phyloP scores from a whole-genome alignment of 2,329 filamentous ascomycete genomes.

The Phyllosticta capitalensis region DNA sequence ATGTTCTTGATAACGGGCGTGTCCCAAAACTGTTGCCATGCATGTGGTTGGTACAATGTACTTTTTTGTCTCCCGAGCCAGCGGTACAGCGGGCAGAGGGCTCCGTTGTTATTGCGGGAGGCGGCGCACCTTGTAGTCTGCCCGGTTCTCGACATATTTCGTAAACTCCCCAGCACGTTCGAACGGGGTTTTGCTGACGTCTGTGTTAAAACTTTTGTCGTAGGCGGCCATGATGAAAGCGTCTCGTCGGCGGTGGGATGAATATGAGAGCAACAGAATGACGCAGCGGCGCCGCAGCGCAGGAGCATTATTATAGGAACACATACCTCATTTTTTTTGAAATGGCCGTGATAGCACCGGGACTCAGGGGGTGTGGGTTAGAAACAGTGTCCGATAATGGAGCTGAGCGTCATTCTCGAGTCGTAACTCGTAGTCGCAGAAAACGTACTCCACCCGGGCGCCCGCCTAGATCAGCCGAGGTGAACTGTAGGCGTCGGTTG shows the following conservation, averaged over 20 bases:
- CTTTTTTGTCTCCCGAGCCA: not conserved
- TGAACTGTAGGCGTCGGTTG: too few relatives aligned
- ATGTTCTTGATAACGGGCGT: constrained; percentile 21
- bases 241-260: not conserved
- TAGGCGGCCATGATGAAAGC: not conserved
- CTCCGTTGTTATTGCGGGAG: too few relatives aligned
- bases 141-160: constrained; percentile 12
- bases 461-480: too few relatives aligned
- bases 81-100: too few relatives aligned
- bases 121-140: constrained; percentile 3
- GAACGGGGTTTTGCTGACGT: constrained; percentile 14
- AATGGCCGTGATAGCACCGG: not conserved
- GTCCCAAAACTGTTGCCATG: constrained; percentile 22
- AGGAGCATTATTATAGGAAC: not conserved
- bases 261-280: not conserved
- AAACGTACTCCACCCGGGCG: too few relatives aligned
- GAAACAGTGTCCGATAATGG: not conserved
- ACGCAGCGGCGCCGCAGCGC: not conserved
- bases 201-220: not conserved
- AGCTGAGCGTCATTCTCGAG: too few relatives aligned
- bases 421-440: too few relatives aligned
- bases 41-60: not conserved
- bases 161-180: constrained; percentile 16
- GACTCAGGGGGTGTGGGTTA: not conserved
- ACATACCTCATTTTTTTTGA: not conserved